Conservation (phyloP, 139 green algal species). For the Gonium pectorale region DNA sequence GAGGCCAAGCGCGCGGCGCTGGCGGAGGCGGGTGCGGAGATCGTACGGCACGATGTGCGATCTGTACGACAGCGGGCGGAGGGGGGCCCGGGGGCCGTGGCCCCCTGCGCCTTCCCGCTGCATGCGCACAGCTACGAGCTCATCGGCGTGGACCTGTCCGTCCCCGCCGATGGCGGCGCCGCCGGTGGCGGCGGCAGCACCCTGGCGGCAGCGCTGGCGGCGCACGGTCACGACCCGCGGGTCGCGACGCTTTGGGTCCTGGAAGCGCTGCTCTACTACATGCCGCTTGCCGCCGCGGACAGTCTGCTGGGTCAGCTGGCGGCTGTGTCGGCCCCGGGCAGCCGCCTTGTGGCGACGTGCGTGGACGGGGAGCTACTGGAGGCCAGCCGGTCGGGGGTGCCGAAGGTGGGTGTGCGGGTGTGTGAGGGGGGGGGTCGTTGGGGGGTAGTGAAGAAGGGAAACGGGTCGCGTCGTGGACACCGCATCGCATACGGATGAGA, state of each 20-base stretch:
- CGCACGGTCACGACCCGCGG: background rate
- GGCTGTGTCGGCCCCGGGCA: slow-evolving; percentile 38
- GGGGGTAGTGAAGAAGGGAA: too few relatives aligned
- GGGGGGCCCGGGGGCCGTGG: background rate
- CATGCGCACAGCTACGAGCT: background rate
- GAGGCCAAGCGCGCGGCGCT: slow-evolving; percentile 30
- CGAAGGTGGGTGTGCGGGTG: background rate
- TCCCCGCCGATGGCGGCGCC: background rate
- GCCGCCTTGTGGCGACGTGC: slow-evolving; percentile 49
- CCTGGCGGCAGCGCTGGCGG: slow-evolving; percentile 19
- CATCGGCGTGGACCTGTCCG: slow-evolving; percentile 49
- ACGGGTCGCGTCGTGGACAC: too few relatives aligned
- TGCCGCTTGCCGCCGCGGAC: slow-evolving; percentile 30
- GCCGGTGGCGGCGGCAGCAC: too few relatives aligned
- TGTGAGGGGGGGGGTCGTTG: background rate
- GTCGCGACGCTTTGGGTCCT: slow-evolving; percentile 39
- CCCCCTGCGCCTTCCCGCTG: slow-evolving; percentile 17
- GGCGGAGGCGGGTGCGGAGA: slow-evolving; percentile 33
- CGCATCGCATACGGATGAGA: too few relatives aligned
- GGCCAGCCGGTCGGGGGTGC: slow-evolving; percentile 5
- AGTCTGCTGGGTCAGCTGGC: slow-evolving; percentile 14
- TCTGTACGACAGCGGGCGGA: too few relatives aligned
- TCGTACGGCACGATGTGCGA: too few relatives aligned
- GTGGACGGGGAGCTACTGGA: slow-evolving; percentile 56
- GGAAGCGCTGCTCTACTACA: slow-evolving; percentile 62